Evolutionary conservation across 441 rosid species (phyloP).

Genomic region (Geranium incanum): DNA sequence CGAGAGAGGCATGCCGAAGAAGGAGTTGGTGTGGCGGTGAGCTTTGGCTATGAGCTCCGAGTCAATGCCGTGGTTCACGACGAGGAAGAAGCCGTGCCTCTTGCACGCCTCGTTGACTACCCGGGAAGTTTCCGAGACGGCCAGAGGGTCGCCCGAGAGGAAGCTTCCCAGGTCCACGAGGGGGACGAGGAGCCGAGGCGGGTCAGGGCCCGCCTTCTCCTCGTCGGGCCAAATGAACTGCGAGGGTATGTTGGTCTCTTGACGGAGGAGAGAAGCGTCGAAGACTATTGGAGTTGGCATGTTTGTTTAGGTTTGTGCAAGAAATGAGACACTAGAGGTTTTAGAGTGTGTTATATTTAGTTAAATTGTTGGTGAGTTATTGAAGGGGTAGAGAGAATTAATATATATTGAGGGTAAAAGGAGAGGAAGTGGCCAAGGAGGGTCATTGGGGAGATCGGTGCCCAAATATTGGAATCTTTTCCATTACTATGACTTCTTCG

Average conservation of each 20-base stretch:
- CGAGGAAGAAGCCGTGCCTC: slow-evolving; percentile 22
- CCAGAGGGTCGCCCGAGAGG: slow-evolving; percentile 13
- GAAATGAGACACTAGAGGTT: too few relatives aligned
- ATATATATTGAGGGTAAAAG: too few relatives aligned
- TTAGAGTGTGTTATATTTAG: not conserved
- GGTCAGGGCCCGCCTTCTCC: slow-evolving; percentile 11
- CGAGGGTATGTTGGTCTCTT: slow-evolving; percentile 8
- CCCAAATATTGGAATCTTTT: too few relatives aligned
- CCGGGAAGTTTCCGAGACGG: slow-evolving; percentile 7
- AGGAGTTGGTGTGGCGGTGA: not conserved
- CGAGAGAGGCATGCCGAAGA: slow-evolving; percentile 12
- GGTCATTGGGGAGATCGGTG: slow-evolving; percentile 16
- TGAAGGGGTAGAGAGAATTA: too few relatives aligned
- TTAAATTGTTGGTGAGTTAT: not conserved
- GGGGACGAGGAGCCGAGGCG: slow-evolving; percentile 11
- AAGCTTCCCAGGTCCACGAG: slow-evolving; percentile 13
- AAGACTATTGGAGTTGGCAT: slow-evolving; percentile 1
- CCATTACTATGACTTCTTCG: too few relatives aligned
- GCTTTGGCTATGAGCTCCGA: slow-evolving; percentile 5
- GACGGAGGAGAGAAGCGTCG: slow-evolving; percentile 9
- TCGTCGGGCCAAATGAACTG: slow-evolving; percentile 16
- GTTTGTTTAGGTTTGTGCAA: not conserved
- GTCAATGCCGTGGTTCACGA: slow-evolving; percentile 20
- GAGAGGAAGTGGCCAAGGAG: not conserved
- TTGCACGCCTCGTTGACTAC: slow-evolving; percentile 15